Base-by-base conservation (phyloP, 2,329 filamentous ascomycete genomes). In the Fusarium sp. region DNA sequence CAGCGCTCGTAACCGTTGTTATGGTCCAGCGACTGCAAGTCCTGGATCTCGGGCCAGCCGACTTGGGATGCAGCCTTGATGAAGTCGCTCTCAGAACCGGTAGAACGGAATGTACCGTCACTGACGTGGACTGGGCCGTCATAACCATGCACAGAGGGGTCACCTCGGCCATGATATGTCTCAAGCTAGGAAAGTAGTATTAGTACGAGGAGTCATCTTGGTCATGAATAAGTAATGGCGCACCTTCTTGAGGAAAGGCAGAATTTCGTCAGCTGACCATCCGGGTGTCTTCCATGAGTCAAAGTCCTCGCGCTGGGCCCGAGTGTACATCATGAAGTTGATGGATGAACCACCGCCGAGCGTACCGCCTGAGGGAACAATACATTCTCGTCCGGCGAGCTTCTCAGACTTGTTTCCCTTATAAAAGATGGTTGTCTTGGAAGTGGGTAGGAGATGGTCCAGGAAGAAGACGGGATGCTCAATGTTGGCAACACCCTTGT, bases 81-180 rank as follows among this genome's bases (percentile, higher is more conserved):
- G 63, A 91, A 88, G 37, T 88, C 84, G 5, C 86, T 82, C 61
- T 88, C 85, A 3, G 84, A 79, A 2, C 66, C 65, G 11, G 79
- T 83, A 4, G 81, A 81, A 18, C 82, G 78, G 76, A 83, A 88
- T 0, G 85, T 85, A 23, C 89, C 88, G 34, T 85, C 83, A 0
- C 88, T 89, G 30, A 92, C 78, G 37, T 89, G 82, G 13, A 92
- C 84, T 0, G 90, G 90, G 0, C 91, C 90, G 25, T 85, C 79
- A 48, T 83, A 78, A 14, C 90, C 90, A 73, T 92, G 90, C 4
- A 82, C 70, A 7, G 82, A 81, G 59, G 83, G 60, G 78, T 84
- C 77, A 63, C 84, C 87, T 32, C 82, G 77, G 6, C 86, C 85
- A 72, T 89, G 85, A 66, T 88, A 91, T 0, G 88, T 91, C 79